Evolutionary conservation across 306 rosid species (phyloP).

Genomic region (Inga leiocalycina): DNA sequence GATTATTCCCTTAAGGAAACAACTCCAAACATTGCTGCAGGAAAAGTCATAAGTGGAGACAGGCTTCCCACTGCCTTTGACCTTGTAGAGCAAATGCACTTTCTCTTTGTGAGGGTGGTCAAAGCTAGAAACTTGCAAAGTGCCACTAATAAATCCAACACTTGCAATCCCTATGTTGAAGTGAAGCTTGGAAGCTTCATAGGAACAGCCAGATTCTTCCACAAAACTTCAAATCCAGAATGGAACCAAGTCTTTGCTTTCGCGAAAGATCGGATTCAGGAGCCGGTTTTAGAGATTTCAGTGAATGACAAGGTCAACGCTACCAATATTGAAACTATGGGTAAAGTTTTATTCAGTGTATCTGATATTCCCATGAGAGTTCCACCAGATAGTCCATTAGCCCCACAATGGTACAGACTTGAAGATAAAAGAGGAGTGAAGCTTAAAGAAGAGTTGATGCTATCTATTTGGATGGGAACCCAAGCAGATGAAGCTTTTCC

Average conservation of each 20-base stretch:
- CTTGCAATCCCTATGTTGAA: constrained; percentile 36
- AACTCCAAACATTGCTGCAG: constrained; percentile 44
- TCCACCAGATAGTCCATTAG: constrained; percentile 52
- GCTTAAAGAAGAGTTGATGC: constrained; percentile 49
- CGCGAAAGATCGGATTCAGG: constrained; percentile 37
- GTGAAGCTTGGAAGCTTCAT: constrained; percentile 38
- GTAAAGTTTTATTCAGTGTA: constrained; percentile 27
- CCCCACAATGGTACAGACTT: constrained; percentile 46
- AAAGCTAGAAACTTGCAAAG: constrained; percentile 35
- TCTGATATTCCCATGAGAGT: constrained; percentile 42
- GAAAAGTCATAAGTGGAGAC: constrained; percentile 27
- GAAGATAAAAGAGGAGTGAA: constrained; percentile 30
- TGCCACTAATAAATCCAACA: too few relatives aligned
- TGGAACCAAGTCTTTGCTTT: constrained; percentile 38
- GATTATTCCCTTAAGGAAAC: constrained; percentile 46
- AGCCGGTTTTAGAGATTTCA: constrained; percentile 23
- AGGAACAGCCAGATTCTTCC: constrained; percentile 29
- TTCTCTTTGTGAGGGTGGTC: constrained; percentile 43
- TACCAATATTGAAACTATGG: not conserved
- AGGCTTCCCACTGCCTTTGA: constrained; percentile 31
- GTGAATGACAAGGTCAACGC: constrained; percentile 29
- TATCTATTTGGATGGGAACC: constrained; percentile 62
- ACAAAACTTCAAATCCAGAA: constrained; percentile 28
- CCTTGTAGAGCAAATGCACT: constrained; percentile 47
- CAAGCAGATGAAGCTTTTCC: constrained; percentile 52